Evolutionary conservation across 2,329 filamentous ascomycete genomes (phyloP), one percentile per base, ranked within the genome.

Genomic region (Colletotrichum sp.): DNA sequence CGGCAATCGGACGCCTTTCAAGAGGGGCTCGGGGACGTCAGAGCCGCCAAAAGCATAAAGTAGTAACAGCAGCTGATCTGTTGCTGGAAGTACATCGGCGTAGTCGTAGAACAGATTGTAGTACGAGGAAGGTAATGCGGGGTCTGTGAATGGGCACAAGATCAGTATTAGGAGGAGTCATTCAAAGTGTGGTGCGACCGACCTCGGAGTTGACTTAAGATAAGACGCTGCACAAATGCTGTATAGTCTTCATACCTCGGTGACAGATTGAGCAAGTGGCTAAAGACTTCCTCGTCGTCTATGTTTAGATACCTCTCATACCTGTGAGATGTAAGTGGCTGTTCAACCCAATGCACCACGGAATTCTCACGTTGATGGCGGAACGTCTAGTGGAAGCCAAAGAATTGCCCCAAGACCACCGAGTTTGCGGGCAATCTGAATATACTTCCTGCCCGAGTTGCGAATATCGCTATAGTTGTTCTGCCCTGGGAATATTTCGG

Each of bases 251-350:
- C 73, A 3, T 73, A 72, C 1, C 71, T 65, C 3, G 75, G 66
- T 0, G 76, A 76, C 1, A 83, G 54, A 1, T 72, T 76, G 2
- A 62, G 38, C 4, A 83, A 38, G 55, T 83, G 81, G 11, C 66
- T 70, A n/a, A 83, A 81, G 0, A 77, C 74, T 8, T 79, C 77
- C 6, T 79, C 79, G 15, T 83, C 81, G 8, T 83, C 81, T 74
- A 82, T 78, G 29, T 80, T 81, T 1, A 83, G 66, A 70, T 83
- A 83, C 38, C 81, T 74, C 62, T 83, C 81, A 12, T 82, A 83
- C 7, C 81, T 81, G 66, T 6, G 15, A 4, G 7, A 29, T 31
- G 24, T 71, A 61, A 54, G 34, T 58, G 33, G 2, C 29, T 8
- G 9, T 59, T 36, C 18, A 8, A 6, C 43, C 2, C 43, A 51